Evolutionary conservation across 2,329 filamentous ascomycete species (phyloP), one percentile per base, ranked within the genome.

Genomic region (Ceratocystiopsis brevicomis): DNA sequence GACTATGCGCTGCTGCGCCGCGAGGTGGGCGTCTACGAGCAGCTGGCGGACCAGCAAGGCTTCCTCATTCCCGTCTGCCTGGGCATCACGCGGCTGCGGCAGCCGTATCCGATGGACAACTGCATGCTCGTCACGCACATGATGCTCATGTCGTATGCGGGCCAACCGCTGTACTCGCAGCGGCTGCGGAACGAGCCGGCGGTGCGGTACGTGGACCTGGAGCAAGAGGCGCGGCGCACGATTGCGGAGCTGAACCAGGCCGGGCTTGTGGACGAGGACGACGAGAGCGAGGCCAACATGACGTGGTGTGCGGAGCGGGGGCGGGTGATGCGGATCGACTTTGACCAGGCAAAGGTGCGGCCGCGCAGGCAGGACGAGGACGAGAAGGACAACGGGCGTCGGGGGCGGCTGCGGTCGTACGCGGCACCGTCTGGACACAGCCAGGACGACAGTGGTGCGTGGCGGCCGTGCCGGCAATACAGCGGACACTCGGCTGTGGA

Each of bases 61-160:
- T 14, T 16, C n/a, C 33, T 46, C 14, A 39, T 50, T 12, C 48
- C 48, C 19, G 48, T 50, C 11, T 43, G 37, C 18, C 44, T 50
- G 15, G 46, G 48, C 38, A 16, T 45, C 8, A 18, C 47, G 13
- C 18, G 43, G 36, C 45, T 50, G 30, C 40, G 30, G 19, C 19
- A 35, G 10, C 42, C 40, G 18, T 50, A 48, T 37, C 41, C 39
- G 12, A 41, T 48, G 39, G 25, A 17, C 11, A 44, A 45, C 44
- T 37, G 33, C 37, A 38, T 19, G 25, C 38, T 46, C 5, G 40
- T 50, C 10, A 43, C 46, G n/a, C 45, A 50, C 25, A 48, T 51
- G 45, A 21, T 51, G 43, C 46, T 51, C 2, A 40, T 51, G 44
- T 50, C 50, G 15, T 51, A 45, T 41, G 47, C 46, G 15, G 50